Percentiles rank a stretch among this genome's conserved stretches.
These are phyloP conservation scores for Serpula lacrymans DNA, from an alignment of 768 basidiomycete genomes.

Conservation along the genomic window DNA sequence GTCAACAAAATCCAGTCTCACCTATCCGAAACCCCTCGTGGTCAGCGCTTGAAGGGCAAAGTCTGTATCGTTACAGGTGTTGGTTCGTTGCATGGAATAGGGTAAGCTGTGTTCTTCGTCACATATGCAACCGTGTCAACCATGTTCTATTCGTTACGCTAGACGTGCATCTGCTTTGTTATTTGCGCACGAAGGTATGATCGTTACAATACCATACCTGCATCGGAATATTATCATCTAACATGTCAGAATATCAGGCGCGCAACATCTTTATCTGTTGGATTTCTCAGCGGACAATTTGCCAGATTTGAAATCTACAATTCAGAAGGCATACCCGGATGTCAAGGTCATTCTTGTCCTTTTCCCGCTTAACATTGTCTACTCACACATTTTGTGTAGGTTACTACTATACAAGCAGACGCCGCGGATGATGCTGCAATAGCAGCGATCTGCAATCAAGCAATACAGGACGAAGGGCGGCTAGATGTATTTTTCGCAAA, in stretches of 20 bases:
- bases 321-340: constrained; percentile 65
- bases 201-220: too few relatives aligned
- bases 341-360: constrained; percentile 55
- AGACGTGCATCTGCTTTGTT: constrained; percentile 71
- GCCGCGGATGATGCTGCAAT: constrained; percentile 78
- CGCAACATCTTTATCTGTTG: constrained; percentile 71
- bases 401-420: constrained; percentile 75
- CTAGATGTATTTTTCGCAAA: constrained; percentile 97
- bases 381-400: constrained; percentile 41
- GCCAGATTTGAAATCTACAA: constrained; percentile 64
- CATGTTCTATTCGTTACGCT: constrained; percentile 2
- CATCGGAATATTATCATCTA: too few relatives aligned
- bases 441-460: constrained; percentile 62
- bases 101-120: constrained; percentile 64
- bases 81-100: constrained; percentile 84
- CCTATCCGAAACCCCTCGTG: constrained; percentile 49
- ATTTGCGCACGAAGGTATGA: constrained; percentile 76
- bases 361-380: background rate
- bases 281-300: constrained; percentile 69
- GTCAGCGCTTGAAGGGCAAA: constrained; percentile 63
- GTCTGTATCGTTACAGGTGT: constrained; percentile 89
- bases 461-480: constrained; percentile 75
- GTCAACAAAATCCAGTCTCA: constrained; percentile 69
- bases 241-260: too few relatives aligned
- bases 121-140: too few relatives aligned